Base-by-base conservation (phyloP, 1,139 yeast species). In the Ashbya aceris region DNA sequence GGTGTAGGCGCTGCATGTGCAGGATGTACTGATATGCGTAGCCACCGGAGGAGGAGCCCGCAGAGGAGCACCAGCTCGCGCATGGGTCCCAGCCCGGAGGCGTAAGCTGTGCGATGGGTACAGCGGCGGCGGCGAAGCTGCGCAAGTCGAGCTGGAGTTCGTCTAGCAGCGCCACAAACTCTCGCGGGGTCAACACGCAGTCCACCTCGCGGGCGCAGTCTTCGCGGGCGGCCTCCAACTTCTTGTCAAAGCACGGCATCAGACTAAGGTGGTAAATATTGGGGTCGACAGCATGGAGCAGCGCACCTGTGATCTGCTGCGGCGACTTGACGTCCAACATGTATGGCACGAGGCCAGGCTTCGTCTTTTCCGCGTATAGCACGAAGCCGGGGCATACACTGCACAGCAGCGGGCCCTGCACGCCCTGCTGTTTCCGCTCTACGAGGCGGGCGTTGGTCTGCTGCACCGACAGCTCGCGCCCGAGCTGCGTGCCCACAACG, bases 171-270 rank as follows among this genome's bases (percentile, higher is more conserved):
- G 84, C 82, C 1, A 89, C 72, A 37, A 91, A 66, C 59, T 91
- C 99, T 52, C 79, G 80, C 9, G 97, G 89, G 0, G 99, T 91
- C 32, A 91, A 73, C 2, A 91, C 98, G 65, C 96, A 85, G 61
- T 91, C 96, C 7, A 91, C 97, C 53, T 86, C 96, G 2, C 56
- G 59, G 12, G 60, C 67, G 10, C 64, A 61, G 51, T 86, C 96
- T 0, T 85, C 81, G 46, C 97, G 69, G 2, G 96, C 89, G 31
- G 96, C 93, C 64, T 91, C 99, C 33, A 91, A 70, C 62, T 91
- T 91, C 65, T 91, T 91, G 62, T 91, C 99, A 60, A 91, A 91
- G 55, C 97, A 91, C 1, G 98, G 97, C 97, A 91, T 89, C 27
- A 91, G 70, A 10, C 93, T 74, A 46, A 91, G 65, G 60, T 89